Base-by-base conservation (phyloP, 805 yeast species). In the Debaryomyces prosopidis region DNA sequence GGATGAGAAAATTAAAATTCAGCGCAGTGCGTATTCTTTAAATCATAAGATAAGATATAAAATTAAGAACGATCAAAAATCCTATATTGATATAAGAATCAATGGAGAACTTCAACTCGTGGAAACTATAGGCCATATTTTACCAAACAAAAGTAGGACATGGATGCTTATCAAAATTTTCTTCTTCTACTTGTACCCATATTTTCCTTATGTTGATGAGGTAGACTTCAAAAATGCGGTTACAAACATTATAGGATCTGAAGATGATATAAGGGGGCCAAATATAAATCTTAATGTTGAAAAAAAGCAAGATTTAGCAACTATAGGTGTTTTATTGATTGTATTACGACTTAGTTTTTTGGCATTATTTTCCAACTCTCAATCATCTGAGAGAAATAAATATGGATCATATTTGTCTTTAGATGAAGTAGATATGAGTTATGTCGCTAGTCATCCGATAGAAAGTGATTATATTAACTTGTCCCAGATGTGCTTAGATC, bases 401-500 rank as follows among this genome's bases (percentile, higher is more conserved):
- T n/a, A n/a, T n/a, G n/a, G n/a, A n/a, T n/a, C n/a, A n/a, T n/a
- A n/a, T n/a, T n/a, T n/a, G n/a, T n/a, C n/a, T n/a, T n/a, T n/a
- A n/a, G n/a, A n/a, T n/a, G n/a, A n/a, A n/a, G n/a, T n/a, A n/a
- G n/a, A n/a, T n/a, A n/a, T n/a, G n/a, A n/a, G n/a, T n/a, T n/a
- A n/a, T n/a, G n/a, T n/a, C n/a, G n/a, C n/a, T n/a, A n/a, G n/a
- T n/a, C n/a, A n/a, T n/a, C n/a, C n/a, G n/a, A n/a, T n/a, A n/a
- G n/a, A n/a, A n/a, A n/a, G n/a, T n/a, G n/a, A n/a, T n/a, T n/a
- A n/a, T n/a, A n/a, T n/a, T n/a, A n/a, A n/a, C n/a, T n/a, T n/a
- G n/a, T n/a, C n/a, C n/a, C n/a, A n/a, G n/a, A n/a, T n/a, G n/a
- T 79, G 84, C 49, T 51, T 80, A 36, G 71, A 75, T 43, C 79